A percentile compares a stretch with the other conserved stretches of the same genome.
Conservation (phyloP, 2,329 filamentous ascomycete genomes). For the Monilinia fructigena region DNA sequence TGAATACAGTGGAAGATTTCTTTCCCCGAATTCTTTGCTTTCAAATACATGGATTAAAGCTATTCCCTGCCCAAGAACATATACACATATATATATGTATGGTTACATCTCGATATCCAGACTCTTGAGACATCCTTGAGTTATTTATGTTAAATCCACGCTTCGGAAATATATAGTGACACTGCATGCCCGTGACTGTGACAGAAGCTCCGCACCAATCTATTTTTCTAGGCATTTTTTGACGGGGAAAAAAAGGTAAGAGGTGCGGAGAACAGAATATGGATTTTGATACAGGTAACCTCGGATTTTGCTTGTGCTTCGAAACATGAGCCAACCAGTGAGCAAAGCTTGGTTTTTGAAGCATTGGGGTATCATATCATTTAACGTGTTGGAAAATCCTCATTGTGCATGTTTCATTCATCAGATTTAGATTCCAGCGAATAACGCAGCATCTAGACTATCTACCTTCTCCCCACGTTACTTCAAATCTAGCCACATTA, state of each 20-base stretch:
- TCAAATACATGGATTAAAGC: neutral
- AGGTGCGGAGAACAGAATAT: neutral
- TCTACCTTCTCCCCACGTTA: neutral
- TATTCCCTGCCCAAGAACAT: neutral
- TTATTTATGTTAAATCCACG: neutral
- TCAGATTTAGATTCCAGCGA: too few relatives aligned
- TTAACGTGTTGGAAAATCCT: too few relatives aligned
- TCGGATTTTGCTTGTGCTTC: neutral
- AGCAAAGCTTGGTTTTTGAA: neutral
- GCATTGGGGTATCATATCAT: neutral
- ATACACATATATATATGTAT: neutral
- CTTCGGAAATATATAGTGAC: neutral
- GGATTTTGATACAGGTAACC: neutral
- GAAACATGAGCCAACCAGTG: neutral
- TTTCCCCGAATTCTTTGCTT: too few relatives aligned
- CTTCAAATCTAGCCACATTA: slow-evolving; percentile 12
- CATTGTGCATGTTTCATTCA: too few relatives aligned
- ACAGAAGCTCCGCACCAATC: neutral
- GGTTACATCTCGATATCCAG: too few relatives aligned
- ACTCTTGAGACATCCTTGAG: too few relatives aligned
- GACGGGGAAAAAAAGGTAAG: neutral
- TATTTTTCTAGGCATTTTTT: neutral
- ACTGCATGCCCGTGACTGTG: slow-evolving; percentile 1
- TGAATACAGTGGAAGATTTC: neutral
- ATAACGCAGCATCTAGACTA: neutral